Percentiles rank a stretch among this genome's conserved stretches.
Evolutionary conservation across 768 basidiomycete genomes (phyloP).

Genomic region (Rubroboletus satanas): DNA sequence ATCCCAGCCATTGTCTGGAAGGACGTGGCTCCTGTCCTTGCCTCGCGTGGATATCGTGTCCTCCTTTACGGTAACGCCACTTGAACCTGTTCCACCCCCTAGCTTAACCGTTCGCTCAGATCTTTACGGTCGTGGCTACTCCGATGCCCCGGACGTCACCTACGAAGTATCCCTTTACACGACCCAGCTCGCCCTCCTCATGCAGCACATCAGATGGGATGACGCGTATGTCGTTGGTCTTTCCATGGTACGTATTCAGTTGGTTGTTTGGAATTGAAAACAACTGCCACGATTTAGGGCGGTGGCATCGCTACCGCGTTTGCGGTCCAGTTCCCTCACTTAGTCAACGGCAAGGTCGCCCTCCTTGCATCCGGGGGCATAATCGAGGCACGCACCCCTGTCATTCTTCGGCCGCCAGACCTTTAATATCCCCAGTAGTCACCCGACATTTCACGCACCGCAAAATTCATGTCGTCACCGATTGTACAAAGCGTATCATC

Average conservation of each 20-base stretch:
- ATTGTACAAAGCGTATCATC: slow-evolving; percentile 65
- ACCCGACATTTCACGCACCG: slow-evolving; percentile 64
- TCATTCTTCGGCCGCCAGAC: not conserved
- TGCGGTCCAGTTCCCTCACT: slow-evolving; percentile 63
- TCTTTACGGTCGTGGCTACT: slow-evolving; percentile 79
- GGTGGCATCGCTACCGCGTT: slow-evolving; percentile 73
- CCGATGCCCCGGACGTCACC: slow-evolving; percentile 68
- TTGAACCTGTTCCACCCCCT: not conserved
- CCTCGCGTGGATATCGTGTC: slow-evolving; percentile 63
- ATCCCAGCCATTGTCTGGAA: slow-evolving; percentile 77
- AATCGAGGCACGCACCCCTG: slow-evolving; percentile 46
- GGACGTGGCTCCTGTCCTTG: slow-evolving; percentile 64
- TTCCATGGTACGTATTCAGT: slow-evolving; percentile 56
- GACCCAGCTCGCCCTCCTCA: slow-evolving; percentile 76
- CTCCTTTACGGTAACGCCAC: slow-evolving; percentile 60
- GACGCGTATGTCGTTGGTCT: slow-evolving; percentile 62
- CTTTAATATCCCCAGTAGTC: slow-evolving; percentile 37
- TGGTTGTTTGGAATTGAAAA: slow-evolving; percentile 3
- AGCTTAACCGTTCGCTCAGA: slow-evolving; percentile 40
- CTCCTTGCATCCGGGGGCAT: slow-evolving; percentile 70
- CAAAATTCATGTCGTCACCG: slow-evolving; percentile 76
- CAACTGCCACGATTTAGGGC: slow-evolving; percentile 43
- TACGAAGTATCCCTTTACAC: slow-evolving; percentile 66
- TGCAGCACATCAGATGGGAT: slow-evolving; percentile 75
- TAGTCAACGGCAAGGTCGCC: slow-evolving; percentile 61